These are phyloP conservation scores for Rubroshorea leprosula DNA, from an alignment of 345 rosid genomes.

Conservation along the genomic window DNA sequence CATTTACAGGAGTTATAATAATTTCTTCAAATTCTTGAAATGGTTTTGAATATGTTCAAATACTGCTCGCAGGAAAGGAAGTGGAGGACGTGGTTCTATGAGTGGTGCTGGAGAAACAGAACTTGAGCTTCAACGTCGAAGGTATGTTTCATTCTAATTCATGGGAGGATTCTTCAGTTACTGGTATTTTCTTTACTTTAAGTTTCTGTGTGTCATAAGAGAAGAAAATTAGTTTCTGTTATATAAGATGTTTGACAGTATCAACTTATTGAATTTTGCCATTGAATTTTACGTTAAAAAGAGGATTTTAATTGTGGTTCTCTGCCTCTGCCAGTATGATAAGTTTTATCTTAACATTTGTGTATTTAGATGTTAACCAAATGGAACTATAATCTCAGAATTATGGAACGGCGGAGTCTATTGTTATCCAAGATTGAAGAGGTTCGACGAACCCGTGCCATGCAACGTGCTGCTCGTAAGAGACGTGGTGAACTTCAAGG, in stretches of 20 bases:
- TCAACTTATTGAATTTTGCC: neutral
- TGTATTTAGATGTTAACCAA: neutral
- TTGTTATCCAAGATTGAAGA: slow-evolving; percentile 76
- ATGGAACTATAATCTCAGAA: slow-evolving; percentile 35
- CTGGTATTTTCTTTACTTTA: neutral
- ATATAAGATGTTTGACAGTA: neutral
- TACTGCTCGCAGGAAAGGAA: slow-evolving; percentile 76
- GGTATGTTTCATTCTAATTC: slow-evolving; percentile 37
- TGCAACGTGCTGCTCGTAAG: slow-evolving; percentile 81
- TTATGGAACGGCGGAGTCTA: slow-evolving; percentile 54
- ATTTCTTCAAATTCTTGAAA: slow-evolving; percentile 2
- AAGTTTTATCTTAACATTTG: too few species aligned
- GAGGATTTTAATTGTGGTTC: too few species aligned
- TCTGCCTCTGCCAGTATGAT: too few species aligned
- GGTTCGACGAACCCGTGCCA: slow-evolving; percentile 71
- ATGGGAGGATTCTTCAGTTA: neutral
- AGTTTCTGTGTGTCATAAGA: neutral
- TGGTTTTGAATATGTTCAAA: neutral
- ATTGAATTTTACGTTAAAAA: neutral
- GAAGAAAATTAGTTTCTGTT: neutral
- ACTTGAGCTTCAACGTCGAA: slow-evolving; percentile 90
- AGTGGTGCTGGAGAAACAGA: slow-evolving; percentile 99
- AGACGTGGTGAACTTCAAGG: slow-evolving; percentile 47
- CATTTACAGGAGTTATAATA: too few species aligned
- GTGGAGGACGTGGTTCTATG: slow-evolving; percentile 79